Evolutionary conservation across 345 rosid genomes (phyloP).

Genomic region (Acer yangbiense): DNA sequence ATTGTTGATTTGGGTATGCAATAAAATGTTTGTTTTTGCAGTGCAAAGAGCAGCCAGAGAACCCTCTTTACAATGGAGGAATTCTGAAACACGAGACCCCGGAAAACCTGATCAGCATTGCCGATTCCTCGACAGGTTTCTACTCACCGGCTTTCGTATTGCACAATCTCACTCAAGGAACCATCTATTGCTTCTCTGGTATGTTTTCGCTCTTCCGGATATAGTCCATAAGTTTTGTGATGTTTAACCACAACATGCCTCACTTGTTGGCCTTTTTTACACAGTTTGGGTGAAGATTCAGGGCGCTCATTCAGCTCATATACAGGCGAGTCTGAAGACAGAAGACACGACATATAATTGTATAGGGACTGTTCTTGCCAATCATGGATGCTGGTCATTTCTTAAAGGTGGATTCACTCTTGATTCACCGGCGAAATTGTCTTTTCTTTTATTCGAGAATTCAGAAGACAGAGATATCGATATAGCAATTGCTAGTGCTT

Average conservation of each 20-base stretch:
- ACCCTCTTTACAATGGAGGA: conserved; percentile 77
- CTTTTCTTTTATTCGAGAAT: conserved; percentile 57
- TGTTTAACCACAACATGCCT: background rate
- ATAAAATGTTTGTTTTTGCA: conserved; percentile 27
- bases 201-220: conserved; percentile 16
- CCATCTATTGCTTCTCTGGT: conserved; percentile 77
- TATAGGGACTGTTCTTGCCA: conserved; percentile 68
- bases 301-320: conserved; percentile 46
- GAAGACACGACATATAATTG: conserved; percentile 43
- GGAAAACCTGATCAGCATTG: background rate
- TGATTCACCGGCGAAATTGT: conserved; percentile 45
- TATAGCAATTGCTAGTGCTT: conserved; percentile 47
- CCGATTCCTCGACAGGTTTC: conserved; percentile 14
- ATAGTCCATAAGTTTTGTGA: no score
- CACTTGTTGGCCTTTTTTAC: background rate
- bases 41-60: conserved; percentile 66
- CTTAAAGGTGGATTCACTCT: conserved; percentile 89
- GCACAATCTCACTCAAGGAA: conserved; percentile 53
- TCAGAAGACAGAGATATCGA: conserved; percentile 34
- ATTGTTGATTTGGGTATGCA: background rate
- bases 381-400: conserved; percentile 86
- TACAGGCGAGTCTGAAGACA: conserved; percentile 66
- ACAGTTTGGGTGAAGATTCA: conserved; percentile 73
- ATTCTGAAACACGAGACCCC: conserved; percentile 42
- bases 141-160: conserved; percentile 54